Evolutionary conservation across 2,329 filamentous ascomycete genomes (phyloP).

Genomic region (Cercospora brassicicola): DNA sequence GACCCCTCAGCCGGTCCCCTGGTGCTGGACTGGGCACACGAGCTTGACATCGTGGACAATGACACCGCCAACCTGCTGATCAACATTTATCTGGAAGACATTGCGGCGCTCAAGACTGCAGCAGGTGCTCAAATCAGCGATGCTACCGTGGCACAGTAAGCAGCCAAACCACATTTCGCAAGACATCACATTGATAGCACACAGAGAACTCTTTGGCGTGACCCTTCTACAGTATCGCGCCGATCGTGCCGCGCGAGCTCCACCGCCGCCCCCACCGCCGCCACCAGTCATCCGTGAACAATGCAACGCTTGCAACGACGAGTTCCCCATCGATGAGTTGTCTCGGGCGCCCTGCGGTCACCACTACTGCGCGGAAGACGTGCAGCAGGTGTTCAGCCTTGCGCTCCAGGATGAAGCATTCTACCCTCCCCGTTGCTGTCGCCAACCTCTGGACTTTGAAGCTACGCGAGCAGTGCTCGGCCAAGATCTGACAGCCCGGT

Average conservation of each 20-base stretch:
- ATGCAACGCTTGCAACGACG: conserved; percentile 4
- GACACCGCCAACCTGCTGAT: background rate
- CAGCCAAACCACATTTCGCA: no score
- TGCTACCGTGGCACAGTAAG: background rate
- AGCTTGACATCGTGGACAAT: background rate
- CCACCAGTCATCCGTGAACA: background rate
- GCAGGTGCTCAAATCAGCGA: background rate
- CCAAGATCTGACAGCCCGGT: background rate
- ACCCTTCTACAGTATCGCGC: background rate
- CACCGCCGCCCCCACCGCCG: background rate
- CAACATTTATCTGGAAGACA: background rate
- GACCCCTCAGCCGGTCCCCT: background rate
- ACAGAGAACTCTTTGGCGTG: background rate
- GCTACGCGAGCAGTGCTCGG: background rate
- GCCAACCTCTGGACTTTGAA: conserved; percentile 3
- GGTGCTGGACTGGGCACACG: background rate
- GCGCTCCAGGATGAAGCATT: conserved; percentile 14
- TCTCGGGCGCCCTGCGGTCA: conserved; percentile 5
- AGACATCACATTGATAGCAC: no score
- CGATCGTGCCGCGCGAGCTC: background rate
- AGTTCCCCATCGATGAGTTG: background rate
- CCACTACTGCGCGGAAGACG: conserved; percentile 10
- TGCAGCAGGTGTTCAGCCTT: conserved; percentile 4
- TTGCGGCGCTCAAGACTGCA: background rate
- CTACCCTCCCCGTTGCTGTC: conserved; percentile 21